A percentile compares a stretch with the other conserved stretches of the same genome.
phyloP scores from a whole-genome alignment of 106 monocot species.

The Phalaenopsis equestris region DNA sequence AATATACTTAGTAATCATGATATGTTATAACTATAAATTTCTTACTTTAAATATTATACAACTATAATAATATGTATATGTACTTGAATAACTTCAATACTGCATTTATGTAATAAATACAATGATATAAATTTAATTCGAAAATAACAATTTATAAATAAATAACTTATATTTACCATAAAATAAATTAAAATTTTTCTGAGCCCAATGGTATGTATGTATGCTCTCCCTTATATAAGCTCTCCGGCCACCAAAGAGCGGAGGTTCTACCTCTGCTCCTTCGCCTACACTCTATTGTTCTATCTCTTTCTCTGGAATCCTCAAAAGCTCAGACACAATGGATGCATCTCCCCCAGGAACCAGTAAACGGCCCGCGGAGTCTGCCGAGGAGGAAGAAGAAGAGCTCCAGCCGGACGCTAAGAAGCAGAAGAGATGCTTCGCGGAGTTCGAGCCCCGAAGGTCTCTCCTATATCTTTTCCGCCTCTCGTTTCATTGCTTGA shows the following conservation, averaged over 20 bases:
- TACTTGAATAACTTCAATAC: too few species aligned
- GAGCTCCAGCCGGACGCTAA: background rate
- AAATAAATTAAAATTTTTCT: too few species aligned
- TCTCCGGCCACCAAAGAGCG: background rate
- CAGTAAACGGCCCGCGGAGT: background rate
- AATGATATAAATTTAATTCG: too few species aligned
- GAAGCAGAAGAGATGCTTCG: slow-evolving; percentile 3
- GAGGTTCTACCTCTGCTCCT: background rate
- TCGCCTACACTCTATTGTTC: background rate
- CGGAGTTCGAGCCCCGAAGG: slow-evolving; percentile 5
- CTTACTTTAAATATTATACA: too few species aligned
- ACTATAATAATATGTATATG: too few species aligned
- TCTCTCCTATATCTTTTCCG: background rate
- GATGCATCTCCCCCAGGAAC: background rate
- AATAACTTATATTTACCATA: too few species aligned
- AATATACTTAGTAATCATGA: too few species aligned
- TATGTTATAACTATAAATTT: too few species aligned
- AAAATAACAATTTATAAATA: too few species aligned
- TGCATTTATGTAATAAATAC: too few species aligned
- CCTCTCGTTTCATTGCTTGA: background rate
- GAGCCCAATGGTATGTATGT: too few species aligned
- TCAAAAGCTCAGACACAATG: background rate
- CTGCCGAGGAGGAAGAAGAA: background rate
- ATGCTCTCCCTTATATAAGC: too few species aligned
- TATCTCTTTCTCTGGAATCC: background rate